Evolutionary conservation across 2,329 filamentous ascomycete species (phyloP).

Genomic region (Thelonectria discophora): DNA sequence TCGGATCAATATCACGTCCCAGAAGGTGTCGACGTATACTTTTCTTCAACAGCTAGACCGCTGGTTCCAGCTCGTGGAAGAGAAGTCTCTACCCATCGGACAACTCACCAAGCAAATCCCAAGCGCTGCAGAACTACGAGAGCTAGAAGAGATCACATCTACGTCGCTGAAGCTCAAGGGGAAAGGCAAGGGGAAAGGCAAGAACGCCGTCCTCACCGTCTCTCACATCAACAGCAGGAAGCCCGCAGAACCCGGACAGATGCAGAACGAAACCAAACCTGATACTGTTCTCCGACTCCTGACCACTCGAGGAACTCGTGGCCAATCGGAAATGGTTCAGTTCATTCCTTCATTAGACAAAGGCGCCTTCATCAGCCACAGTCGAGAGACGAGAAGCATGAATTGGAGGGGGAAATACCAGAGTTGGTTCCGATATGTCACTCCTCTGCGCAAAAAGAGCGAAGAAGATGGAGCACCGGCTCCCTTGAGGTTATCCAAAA

Average conservation of each 20-base stretch:
- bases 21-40: slow-evolving; percentile 42
- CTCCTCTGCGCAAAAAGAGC: slow-evolving; percentile 29
- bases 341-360: slow-evolving; percentile 29
- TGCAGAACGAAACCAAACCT: slow-evolving; percentile 50
- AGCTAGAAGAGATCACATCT: slow-evolving; percentile 47
- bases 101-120: slow-evolving; percentile 33
- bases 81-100: slow-evolving; percentile 40
- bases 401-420: slow-evolving; percentile 48
- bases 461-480: not conserved
- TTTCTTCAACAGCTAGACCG: slow-evolving; percentile 50
- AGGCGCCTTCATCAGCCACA: slow-evolving; percentile 35
- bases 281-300: slow-evolving; percentile 59
- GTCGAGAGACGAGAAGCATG: slow-evolving; percentile 46
- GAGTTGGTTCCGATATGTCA: slow-evolving; percentile 45
- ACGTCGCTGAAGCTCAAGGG: slow-evolving; percentile 44
- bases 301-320: slow-evolving; percentile 37
- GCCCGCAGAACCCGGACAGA: not conserved
- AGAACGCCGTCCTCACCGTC: slow-evolving; percentile 45
- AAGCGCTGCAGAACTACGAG: slow-evolving; percentile 36
- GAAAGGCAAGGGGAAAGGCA: slow-evolving; percentile 20
- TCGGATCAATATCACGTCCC: slow-evolving; percentile 44
- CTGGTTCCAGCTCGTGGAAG: slow-evolving; percentile 40
- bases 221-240: slow-evolving; percentile 53
- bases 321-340: slow-evolving; percentile 28
- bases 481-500: slow-evolving; percentile 14